A percentile compares a stretch with the other conserved stretches of the same genome.
These are phyloP conservation scores for Colletotrichum siamense DNA, from an alignment of 2,329 filamentous ascomycete species.

Conservation along the genomic window DNA sequence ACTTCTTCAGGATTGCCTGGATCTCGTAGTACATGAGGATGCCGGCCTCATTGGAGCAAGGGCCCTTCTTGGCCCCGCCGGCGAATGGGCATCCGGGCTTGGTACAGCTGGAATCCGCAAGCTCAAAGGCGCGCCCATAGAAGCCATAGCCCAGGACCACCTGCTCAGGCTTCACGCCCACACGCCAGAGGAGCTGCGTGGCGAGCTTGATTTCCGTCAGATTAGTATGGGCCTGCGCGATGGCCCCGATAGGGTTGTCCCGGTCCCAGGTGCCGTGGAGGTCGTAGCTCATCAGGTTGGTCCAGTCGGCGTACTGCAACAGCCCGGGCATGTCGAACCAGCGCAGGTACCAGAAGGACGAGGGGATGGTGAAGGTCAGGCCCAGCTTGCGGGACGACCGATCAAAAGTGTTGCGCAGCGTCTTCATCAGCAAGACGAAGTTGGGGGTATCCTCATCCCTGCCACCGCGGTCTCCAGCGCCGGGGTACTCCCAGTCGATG, in stretches of 20 bases:
- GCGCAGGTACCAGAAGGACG: conserved; percentile 32
- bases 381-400: conserved; percentile 26
- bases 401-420: conserved; percentile 2
- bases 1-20: conserved; percentile 25
- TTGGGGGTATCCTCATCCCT: conserved; percentile 37
- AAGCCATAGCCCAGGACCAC: conserved; percentile 42
- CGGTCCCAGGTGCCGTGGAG: conserved; percentile 23
- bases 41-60: conserved; percentile 25
- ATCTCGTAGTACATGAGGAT: conserved; percentile 30
- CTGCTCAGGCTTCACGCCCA: conserved; percentile 43
- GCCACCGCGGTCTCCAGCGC: conserved; percentile 42
- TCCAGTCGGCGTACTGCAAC: conserved; percentile 37
- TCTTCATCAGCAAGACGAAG: conserved; percentile 28
- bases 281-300: conserved; percentile 37
- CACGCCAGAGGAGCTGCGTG: conserved; percentile 51
- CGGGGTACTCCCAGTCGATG: conserved; percentile 30
- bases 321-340: conserved; percentile 29
- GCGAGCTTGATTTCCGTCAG: conserved; percentile 9
- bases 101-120: conserved; percentile 1
- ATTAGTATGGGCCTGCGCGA: conserved; percentile 1
- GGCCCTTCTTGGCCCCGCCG: conserved; percentile 21
- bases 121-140: not conserved
- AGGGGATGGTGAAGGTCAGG: conserved; percentile 30
- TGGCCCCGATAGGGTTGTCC: conserved; percentile 12
- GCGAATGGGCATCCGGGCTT: conserved; percentile 26